Evolutionary conservation across 2,329 filamentous ascomycete species (phyloP), one percentile per base, ranked within the genome.

Genomic region (Verticillium klebahnii): DNA sequence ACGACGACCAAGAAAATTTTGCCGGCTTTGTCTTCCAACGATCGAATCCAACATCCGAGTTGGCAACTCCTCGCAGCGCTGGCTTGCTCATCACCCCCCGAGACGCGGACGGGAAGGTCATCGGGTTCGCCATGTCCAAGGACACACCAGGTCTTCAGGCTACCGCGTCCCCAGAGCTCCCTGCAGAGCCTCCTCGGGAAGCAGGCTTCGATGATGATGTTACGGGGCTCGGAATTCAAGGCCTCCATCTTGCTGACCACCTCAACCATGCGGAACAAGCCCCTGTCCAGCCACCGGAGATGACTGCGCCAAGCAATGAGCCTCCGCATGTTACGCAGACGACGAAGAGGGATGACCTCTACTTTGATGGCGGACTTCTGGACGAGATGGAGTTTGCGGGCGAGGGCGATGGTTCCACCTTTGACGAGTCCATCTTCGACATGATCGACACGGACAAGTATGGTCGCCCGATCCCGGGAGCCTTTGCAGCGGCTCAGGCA

Each of bases 371-470:
- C 69, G 88, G 87, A 2, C 74, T 85, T 69, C 60, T 71, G 0
- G 75, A 77, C 54, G 75, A 77, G 66, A 70, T 76, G 7, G 76
- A 78, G 59, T 82, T 84, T 67, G 77, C 80, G 78, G 61, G 77
- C 79, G 58, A 82, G 62, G 80, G 80, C 19, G 84, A 88, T 32
- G 79, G 80, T 1, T 77, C 78, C 0, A 78, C 82, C 1, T 91
- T 92, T 70, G 89, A 92, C 64, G 89, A 92, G 71, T 89, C 87
- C 6, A 82, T 91, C 15, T 92, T 92, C 69, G 89, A 92, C 66
- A 80, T 86, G 36, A 80, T 89, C 59, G 86, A 89, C 68, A 86
- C 86, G 15, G 82, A 89, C 71, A 73, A 81, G 64, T 88, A 84
- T 69, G 86, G 86, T 17, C 78, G 86, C 25, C 86, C 84, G 1